These are phyloP conservation scores for Trichoderma simmonsii DNA, from an alignment of 2,329 filamentous ascomycete species.

Conservation along the genomic window DNA sequence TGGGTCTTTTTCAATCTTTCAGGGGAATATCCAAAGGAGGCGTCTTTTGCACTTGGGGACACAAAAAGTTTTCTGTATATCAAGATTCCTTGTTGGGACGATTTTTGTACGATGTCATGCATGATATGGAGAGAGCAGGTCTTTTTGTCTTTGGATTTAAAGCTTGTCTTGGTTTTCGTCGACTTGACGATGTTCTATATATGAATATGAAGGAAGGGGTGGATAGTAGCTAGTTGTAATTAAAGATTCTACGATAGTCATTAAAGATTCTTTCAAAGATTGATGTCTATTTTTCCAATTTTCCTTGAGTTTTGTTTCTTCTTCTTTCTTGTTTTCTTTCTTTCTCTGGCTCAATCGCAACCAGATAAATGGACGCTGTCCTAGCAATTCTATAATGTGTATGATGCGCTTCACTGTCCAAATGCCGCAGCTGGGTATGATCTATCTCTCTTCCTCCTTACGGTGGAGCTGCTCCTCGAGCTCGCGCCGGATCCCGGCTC, in stretches of 20 bases:
- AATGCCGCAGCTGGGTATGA: constrained; percentile 63
- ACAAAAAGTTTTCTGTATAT: constrained; percentile 12
- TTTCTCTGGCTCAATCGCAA: background rate
- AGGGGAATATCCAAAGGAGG: constrained; percentile 9
- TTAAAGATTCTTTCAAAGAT: background rate
- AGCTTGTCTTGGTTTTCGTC: background rate
- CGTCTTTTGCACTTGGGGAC: constrained; percentile 14
- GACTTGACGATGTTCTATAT: background rate
- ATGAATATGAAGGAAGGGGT: background rate
- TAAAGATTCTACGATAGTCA: background rate
- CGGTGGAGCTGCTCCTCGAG: constrained; percentile 55
- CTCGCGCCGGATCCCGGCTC: constrained; percentile 42
- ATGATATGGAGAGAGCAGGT: background rate
- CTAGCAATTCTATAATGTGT: background rate
- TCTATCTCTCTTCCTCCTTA: constrained; percentile 57
- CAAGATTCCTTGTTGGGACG: background rate
- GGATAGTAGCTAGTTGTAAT: background rate
- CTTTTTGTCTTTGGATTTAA: background rate
- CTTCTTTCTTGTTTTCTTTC: no score
- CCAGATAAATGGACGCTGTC: background rate
- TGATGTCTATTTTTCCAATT: constrained; percentile 1
- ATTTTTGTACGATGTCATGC: constrained; percentile 14
- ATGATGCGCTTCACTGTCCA: constrained; percentile 35
- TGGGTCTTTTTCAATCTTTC: background rate
- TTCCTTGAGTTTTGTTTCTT: background rate